phyloP scores from a whole-genome alignment of 2,329 filamentous ascomycete species.

The Botrytis paeoniae region DNA sequence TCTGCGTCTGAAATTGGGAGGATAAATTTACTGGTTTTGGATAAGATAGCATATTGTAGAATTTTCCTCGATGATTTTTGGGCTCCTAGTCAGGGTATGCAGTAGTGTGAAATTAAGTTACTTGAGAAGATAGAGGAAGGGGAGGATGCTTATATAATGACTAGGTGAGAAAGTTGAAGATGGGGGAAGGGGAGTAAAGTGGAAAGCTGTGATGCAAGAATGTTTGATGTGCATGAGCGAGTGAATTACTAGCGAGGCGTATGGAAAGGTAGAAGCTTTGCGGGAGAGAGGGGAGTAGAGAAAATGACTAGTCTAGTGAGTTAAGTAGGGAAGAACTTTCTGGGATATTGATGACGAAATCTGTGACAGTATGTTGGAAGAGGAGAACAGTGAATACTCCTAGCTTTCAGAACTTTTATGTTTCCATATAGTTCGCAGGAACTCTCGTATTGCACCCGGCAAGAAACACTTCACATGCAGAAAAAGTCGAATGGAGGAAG shows the following conservation, averaged over 20 bases:
- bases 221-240: rapidly evolving
- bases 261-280: too few relatives aligned
- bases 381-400: background rate
- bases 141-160: background rate
- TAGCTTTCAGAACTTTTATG: background rate
- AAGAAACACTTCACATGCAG: background rate
- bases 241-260: background rate
- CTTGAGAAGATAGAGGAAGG: background rate
- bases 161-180: background rate
- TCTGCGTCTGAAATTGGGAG: too few relatives aligned
- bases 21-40: background rate
- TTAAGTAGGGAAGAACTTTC: background rate
- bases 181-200: background rate
- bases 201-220: background rate
- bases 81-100: background rate
- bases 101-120: background rate
- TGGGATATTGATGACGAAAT: background rate
- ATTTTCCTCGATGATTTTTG: background rate
- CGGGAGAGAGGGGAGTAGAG: background rate
- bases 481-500: background rate
- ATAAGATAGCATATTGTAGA: background rate
- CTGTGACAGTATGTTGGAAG: background rate
- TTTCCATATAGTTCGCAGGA: background rate
- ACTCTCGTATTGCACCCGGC: rapidly evolving
- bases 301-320: background rate